Evolutionary conservation across 2,329 filamentous ascomycete species (phyloP).

Genomic region (Colletotrichum eremochloae): DNA sequence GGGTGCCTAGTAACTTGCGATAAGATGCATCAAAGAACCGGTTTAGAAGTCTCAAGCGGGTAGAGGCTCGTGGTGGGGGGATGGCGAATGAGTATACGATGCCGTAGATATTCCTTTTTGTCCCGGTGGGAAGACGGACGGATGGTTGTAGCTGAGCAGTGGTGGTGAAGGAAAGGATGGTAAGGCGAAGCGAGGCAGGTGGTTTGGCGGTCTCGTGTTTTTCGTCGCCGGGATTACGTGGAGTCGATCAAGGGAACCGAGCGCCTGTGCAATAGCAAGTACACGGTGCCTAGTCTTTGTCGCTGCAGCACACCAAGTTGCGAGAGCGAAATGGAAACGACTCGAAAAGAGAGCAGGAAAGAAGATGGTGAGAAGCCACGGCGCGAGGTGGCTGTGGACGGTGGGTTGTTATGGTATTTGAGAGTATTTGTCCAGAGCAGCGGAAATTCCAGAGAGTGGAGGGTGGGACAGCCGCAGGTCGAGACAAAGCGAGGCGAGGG

Average conservation of each 20-base stretch:
- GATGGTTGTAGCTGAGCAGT: neutral
- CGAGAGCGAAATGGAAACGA: neutral
- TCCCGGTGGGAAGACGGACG: neutral
- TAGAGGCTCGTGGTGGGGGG: neutral
- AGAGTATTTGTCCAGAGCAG: conserved; percentile 35
- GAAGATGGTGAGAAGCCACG: conserved; percentile 16
- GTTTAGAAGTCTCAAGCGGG: conserved; percentile 14
- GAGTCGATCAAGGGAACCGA: conserved; percentile 23
- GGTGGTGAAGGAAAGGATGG: conserved; percentile 1
- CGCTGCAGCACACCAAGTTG: neutral
- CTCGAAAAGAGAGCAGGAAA: conserved; percentile 22
- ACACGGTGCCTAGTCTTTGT: neutral
- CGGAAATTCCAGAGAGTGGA: conserved; percentile 42
- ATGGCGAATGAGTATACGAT: neutral
- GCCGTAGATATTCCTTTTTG: neutral
- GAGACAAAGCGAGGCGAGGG: conserved; percentile 37
- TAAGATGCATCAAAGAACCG: conserved; percentile 50
- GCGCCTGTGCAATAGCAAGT: conserved; percentile 4
- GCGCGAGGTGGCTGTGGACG: conserved; percentile 24
- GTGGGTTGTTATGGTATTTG: conserved; percentile 40
- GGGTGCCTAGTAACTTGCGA: conserved; percentile 50
- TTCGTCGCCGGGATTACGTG: conserved; percentile 34
- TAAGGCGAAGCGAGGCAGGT: conserved; percentile 20
- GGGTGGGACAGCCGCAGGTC: conserved; percentile 34
- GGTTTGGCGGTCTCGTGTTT: conserved; percentile 34